Conservation (phyloP, 2,329 filamentous ascomycete species). For the Nothopassalora personata region DNA sequence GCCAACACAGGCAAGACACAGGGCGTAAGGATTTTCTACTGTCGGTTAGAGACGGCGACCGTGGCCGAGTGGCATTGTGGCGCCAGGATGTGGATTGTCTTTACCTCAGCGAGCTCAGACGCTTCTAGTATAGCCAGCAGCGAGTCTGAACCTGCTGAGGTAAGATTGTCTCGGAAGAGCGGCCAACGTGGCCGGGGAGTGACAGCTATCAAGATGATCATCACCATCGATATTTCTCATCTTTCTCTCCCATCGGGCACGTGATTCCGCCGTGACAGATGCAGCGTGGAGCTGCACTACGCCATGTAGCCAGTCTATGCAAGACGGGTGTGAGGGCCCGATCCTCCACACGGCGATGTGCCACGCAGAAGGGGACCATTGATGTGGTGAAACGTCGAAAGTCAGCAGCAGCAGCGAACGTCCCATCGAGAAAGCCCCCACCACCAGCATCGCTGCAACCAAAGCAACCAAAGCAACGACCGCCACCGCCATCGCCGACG, state of each 20-base stretch:
- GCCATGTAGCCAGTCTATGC: conserved; percentile 19
- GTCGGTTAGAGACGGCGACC: neutral
- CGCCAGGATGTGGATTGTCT: neutral
- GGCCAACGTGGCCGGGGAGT: neutral
- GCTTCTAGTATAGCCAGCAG: too few species aligned
- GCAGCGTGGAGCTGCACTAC: conserved; percentile 15
- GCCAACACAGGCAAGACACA: neutral
- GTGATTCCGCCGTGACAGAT: conserved; percentile 7
- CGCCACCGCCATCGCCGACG: neutral
- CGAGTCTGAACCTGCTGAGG: too few species aligned
- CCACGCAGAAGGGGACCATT: neutral
- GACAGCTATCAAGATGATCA: too few species aligned
- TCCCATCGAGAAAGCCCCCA: too few species aligned
- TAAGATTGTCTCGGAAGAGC: neutral
- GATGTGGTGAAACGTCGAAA: neutral
- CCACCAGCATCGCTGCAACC: too few species aligned
- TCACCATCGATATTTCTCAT: neutral
- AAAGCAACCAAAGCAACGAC: neutral
- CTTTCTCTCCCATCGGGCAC: neutral
- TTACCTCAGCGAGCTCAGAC: too few species aligned
- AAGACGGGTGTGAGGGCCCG: conserved; percentile 3
- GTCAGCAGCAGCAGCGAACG: neutral
- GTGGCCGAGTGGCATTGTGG: neutral
- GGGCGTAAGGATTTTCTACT: neutral
- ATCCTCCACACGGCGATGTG: neutral